phyloP scores from a whole-genome alignment of 768 basidiomycete genomes.

The Boletellus emodensis region DNA sequence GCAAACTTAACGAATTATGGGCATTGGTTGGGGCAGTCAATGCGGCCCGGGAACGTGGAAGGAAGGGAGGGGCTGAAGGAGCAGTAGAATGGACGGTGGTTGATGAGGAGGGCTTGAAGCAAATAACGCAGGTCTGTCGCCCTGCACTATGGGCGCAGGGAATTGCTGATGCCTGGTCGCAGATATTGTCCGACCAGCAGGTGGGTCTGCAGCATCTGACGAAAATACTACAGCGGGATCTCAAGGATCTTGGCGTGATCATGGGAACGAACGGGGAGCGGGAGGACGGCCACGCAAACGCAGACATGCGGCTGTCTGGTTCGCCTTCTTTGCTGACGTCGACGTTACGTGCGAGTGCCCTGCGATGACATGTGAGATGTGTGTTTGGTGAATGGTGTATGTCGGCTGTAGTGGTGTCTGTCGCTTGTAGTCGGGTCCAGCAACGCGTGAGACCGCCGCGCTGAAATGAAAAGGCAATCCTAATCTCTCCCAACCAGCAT shows the following conservation, averaged over 20 bases:
- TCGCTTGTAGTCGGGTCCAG: slow-evolving; percentile 10
- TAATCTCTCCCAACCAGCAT: slow-evolving; percentile 12
- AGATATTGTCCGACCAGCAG: slow-evolving; percentile 79
- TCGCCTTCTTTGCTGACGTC: slow-evolving; percentile 23
- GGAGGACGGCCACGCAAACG: slow-evolving; percentile 24
- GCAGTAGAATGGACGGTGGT: slow-evolving; percentile 74
- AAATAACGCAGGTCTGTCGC: slow-evolving; percentile 63
- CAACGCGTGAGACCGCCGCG: slow-evolving; percentile 23
- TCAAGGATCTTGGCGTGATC: slow-evolving; percentile 65
- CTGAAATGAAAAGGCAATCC: not conserved
- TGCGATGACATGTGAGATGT: slow-evolving; percentile 1
- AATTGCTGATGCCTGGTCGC: slow-evolving; percentile 2
- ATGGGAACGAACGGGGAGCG: slow-evolving; percentile 43
- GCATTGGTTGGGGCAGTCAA: slow-evolving; percentile 73
- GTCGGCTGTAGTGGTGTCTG: not conserved
- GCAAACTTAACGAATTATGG: slow-evolving; percentile 83
- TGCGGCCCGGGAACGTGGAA: slow-evolving; percentile 49
- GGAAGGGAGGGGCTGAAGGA: slow-evolving; percentile 39
- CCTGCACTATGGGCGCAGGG: not conserved
- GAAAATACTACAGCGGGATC: slow-evolving; percentile 60
- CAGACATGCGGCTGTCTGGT: slow-evolving; percentile 16
- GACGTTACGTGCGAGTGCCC: slow-evolving; percentile 23
- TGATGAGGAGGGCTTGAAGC: slow-evolving; percentile 77
- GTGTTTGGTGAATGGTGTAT: no score
- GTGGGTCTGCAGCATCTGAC: slow-evolving; percentile 77